Conservation (phyloP, 139 green algal genomes). For the Monoraphidium neglectum region DNA sequence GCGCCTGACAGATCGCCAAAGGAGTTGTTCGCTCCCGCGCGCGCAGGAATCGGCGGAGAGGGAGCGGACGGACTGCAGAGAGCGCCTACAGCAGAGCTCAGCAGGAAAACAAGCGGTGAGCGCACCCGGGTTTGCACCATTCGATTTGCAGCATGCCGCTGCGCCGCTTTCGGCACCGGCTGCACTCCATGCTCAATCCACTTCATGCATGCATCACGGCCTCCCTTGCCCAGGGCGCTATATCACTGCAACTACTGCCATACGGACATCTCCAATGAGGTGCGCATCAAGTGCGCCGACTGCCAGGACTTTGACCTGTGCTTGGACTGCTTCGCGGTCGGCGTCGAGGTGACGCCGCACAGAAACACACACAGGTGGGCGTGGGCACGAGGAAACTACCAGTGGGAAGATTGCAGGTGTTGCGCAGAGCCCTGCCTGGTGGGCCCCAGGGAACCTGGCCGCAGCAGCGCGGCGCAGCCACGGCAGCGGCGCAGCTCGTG, state of each 20-base stretch:
- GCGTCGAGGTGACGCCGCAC: constrained; percentile 81
- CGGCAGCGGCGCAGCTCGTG: too few relatives aligned
- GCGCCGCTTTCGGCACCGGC: too few relatives aligned
- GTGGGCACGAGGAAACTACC: too few relatives aligned
- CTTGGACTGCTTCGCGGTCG: constrained; percentile 95
- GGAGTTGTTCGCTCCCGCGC: not conserved
- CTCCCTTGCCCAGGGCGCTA: constrained; percentile 51
- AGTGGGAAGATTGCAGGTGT: too few relatives aligned
- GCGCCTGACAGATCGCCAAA: not conserved
- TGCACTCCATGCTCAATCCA: too few relatives aligned
- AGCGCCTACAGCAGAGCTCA: constrained; percentile 1
- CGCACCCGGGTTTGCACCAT: not conserved
- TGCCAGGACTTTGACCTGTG: constrained; percentile 96
- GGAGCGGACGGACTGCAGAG: constrained; percentile 7
- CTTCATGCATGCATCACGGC: not conserved
- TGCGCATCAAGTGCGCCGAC: constrained; percentile 93
- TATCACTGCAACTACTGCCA: constrained; percentile 98
- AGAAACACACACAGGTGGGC: constrained; percentile 54
- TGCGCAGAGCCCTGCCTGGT: too few relatives aligned
- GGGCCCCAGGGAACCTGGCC: too few relatives aligned
- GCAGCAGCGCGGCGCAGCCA: too few relatives aligned
- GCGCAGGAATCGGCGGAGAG: not conserved
- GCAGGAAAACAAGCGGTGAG: constrained; percentile 22
- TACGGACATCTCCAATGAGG: constrained; percentile 80
- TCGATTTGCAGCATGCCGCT: not conserved